Conservation (phyloP, 1,139 yeast species). For the Debaryomyces robertsiae region DNA sequence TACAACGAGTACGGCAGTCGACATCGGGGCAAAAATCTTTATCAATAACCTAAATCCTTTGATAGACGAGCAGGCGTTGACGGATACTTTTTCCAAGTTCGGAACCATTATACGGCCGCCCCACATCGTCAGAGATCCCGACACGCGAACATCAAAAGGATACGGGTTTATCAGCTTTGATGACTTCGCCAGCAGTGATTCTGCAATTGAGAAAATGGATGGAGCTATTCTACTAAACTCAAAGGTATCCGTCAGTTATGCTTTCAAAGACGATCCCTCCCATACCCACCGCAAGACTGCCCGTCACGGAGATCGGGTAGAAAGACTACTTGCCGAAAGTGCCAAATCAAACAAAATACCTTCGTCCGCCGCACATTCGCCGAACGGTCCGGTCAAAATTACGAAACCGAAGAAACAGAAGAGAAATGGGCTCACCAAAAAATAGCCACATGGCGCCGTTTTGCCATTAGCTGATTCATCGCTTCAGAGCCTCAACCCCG, state of each 20-base stretch:
- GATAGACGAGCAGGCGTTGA: constrained; percentile 62
- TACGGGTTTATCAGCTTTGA: constrained; percentile 64
- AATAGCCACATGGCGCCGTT: not conserved
- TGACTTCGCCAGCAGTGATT: constrained; percentile 70
- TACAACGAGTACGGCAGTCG: constrained; percentile 26
- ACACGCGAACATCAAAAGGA: constrained; percentile 56
- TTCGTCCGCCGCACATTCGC: not conserved
- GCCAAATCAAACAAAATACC: constrained; percentile 48
- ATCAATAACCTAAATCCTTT: constrained; percentile 72
- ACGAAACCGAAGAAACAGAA: constrained; percentile 7
- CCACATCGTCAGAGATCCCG: constrained; percentile 52
- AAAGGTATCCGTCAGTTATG: constrained; percentile 64
- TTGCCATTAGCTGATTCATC: too few species aligned
- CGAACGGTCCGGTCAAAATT: constrained; percentile 3
- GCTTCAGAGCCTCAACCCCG: too few species aligned
- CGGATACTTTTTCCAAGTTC: constrained; percentile 66
- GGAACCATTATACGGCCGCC: constrained; percentile 64
- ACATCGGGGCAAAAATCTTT: constrained; percentile 76
- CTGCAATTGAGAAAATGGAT: constrained; percentile 70
- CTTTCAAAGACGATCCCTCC: constrained; percentile 62
- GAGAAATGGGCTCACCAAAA: not conserved
- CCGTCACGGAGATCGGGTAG: constrained; percentile 80
- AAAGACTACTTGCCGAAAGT: constrained; percentile 69
- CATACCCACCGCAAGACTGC: constrained; percentile 40
- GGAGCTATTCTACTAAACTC: constrained; percentile 71